Evolutionary conservation across 2,329 filamentous ascomycete genomes (phyloP), one percentile per base, ranked within the genome.

Genomic region (Lasiodiplodia gonubiensis): DNA sequence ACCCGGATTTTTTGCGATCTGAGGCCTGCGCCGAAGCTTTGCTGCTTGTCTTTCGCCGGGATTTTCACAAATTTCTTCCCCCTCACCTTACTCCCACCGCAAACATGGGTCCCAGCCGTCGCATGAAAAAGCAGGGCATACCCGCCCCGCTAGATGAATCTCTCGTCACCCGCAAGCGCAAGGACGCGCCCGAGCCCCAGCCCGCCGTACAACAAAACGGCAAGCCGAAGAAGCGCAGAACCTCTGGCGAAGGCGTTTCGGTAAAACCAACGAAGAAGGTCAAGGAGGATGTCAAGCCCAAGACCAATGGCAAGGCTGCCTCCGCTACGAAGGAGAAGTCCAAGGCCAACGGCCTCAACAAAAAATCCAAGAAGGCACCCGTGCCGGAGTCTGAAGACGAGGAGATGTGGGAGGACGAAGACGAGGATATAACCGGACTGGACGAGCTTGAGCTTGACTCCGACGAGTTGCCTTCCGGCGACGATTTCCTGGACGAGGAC

Each of bases 111-210:
- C 88, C 89, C 70, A 92, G 93, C 79, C 91, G 93, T 78, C 92
- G 94, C 75, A 96, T 97, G 90, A 92, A 94, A 80, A 97, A 97
- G 83, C 95, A 98, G 86, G 94, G 93, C 67, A 86, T 90, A 71
- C 95, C 95, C 65, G 88, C 91, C 75, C 86, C 91, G 71, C 86
- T 97, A 71, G 92, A 95, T 71, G 92, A 97, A 72, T 83, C 78
- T 71, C 75, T 91, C 72, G 82, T 90, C 74, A 89, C 89, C 61
- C 93, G 90, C 76, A 97, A 98, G 87, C 88, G 94, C 78, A 98
- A 98, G 84, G 84, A 92, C 73, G 88, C 88, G 49, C 89, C 89
- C 67, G 78, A 83, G 70, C 83, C 71, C 79, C 86, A 69, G 82
- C 71, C 72, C 49, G 74, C 78, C n/a, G 78, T 83, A 70, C 83